phyloP scores from a whole-genome alignment of 2,329 filamentous ascomycete species.

The Phyllosticta paracitricarpa region DNA sequence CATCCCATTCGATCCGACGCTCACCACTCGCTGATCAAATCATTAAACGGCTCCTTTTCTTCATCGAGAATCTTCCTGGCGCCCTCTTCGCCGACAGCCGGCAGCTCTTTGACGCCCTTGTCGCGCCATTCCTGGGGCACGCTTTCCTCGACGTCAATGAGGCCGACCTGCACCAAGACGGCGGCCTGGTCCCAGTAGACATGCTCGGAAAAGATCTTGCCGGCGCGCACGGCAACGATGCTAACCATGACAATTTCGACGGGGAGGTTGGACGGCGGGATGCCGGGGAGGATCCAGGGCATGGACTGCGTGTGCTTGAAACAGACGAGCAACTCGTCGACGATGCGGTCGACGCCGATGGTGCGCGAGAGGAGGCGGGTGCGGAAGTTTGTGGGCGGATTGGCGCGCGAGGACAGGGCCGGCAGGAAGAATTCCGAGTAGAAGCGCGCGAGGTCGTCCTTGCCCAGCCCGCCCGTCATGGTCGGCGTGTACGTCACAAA shows the following conservation, averaged over 20 bases:
- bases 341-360: slow-evolving; percentile 47
- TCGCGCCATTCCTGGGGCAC: slow-evolving; percentile 38
- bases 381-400: slow-evolving; percentile 37
- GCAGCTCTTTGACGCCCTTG: slow-evolving; percentile 36
- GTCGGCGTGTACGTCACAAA: slow-evolving; percentile 36
- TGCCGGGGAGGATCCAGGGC: slow-evolving; percentile 50
- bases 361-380: slow-evolving; percentile 46
- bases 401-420: slow-evolving; percentile 20
- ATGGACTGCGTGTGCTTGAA: slow-evolving; percentile 49
- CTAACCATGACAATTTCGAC: slow-evolving; percentile 49
- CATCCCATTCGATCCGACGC: too few species aligned
- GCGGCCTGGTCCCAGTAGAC: slow-evolving; percentile 55
- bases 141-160: slow-evolving; percentile 41
- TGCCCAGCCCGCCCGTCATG: slow-evolving; percentile 36
- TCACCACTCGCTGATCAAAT: slow-evolving; percentile 37
- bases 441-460: slow-evolving; percentile 38
- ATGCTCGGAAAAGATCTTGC: slow-evolving; percentile 46
- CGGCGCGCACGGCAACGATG: slow-evolving; percentile 45
- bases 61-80: slow-evolving; percentile 38
- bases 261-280: slow-evolving; percentile 45
- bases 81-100: slow-evolving; percentile 36
- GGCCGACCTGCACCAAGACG: slow-evolving; percentile 48
- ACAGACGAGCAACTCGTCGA: slow-evolving; percentile 48
- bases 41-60: slow-evolving; percentile 34
- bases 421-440: slow-evolving; percentile 49